Evolutionary conservation across 768 basidiomycete genomes (phyloP), one percentile per base, ranked within the genome.

Genomic region (Ramaria sp.): DNA sequence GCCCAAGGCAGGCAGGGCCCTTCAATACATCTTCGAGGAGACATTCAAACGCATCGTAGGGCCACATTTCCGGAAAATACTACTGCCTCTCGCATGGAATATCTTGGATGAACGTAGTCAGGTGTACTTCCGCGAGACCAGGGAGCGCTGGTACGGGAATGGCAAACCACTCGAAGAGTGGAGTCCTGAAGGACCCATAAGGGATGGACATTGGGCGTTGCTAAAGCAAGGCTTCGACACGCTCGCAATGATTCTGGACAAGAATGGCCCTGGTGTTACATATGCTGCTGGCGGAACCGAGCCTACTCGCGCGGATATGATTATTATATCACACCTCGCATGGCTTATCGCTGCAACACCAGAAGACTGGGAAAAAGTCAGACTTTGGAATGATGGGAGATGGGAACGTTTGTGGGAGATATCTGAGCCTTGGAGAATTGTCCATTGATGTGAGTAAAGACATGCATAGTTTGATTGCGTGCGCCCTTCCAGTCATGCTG

Each of bases 311-410:
- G 84, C 83, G 1, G 86, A 88, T 62, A 88, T 88, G 64, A 80
- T 84, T 4, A 69, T 89, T 20, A 86, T 83, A 60, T 78, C 87
- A 0, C 76, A 85, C 15, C 68, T 88, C 42, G 77, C 87, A 46
- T 89, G 86, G 86, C 81, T 88, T 41, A 81, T 86, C 65, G 74
- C 78, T 50, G 80, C 88, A 64, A 78, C 84, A 2, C 77, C 83
- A 17, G 81, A 84, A 55, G 84, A 88, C 59, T 84, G 83, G 12
- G 88, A 85, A 22, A 71, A 80, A 53, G 70, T 48, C 30, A 45
- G 79, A 51, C 75, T 77, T 27, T 88, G 86, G 86, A 82, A 86
- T 63, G 75, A 72, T 4, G 84, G 86, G 4, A 66, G 86, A 43
- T 89, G 86, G 87, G 70, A 72, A 48, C 70, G 76, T 45, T 68